Conservation (phyloP, 164 flowering plant genomes). For the Cinnamomum chago region DNA sequence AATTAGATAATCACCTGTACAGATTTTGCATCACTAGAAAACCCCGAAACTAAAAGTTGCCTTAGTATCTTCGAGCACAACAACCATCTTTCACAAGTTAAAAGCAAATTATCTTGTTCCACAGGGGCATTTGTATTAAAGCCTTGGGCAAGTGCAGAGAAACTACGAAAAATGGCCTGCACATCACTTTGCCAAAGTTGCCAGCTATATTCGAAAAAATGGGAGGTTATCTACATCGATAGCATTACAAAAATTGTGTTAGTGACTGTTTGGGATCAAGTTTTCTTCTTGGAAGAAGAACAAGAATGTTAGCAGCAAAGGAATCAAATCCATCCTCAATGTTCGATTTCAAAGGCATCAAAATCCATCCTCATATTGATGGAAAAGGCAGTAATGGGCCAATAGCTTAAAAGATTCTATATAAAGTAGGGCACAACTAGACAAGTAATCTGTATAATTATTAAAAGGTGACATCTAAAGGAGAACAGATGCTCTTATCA, state of each 20-base stretch:
- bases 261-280: neutral
- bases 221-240: conserved; percentile 78
- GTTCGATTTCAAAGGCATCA: too few relatives aligned
- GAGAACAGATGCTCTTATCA: neutral
- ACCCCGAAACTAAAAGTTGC: conserved; percentile 73
- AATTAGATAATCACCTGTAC: conserved; percentile 50
- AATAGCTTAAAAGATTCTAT: neutral
- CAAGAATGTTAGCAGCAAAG: neutral
- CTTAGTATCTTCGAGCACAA: conserved; percentile 77
- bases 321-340: too few relatives aligned
- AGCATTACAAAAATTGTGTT: neutral
- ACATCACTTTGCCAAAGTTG: conserved; percentile 87
- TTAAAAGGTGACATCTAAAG: neutral
- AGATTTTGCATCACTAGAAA: conserved; percentile 71
- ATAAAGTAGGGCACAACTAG: neutral
- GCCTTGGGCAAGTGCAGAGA: conserved; percentile 51
- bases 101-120: conserved; percentile 61
- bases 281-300: neutral
- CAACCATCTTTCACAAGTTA: conserved; percentile 89
- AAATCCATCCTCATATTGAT: neutral
- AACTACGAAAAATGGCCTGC: conserved; percentile 60
- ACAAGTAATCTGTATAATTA: neutral
- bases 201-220: conserved; percentile 84
- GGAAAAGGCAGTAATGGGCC: neutral
- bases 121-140: conserved; percentile 32